A percentile compares a stretch with the other conserved stretches of the same genome.
Conservation (phyloP, 108 stramenopile species). For the Nitzschia palea region DNA sequence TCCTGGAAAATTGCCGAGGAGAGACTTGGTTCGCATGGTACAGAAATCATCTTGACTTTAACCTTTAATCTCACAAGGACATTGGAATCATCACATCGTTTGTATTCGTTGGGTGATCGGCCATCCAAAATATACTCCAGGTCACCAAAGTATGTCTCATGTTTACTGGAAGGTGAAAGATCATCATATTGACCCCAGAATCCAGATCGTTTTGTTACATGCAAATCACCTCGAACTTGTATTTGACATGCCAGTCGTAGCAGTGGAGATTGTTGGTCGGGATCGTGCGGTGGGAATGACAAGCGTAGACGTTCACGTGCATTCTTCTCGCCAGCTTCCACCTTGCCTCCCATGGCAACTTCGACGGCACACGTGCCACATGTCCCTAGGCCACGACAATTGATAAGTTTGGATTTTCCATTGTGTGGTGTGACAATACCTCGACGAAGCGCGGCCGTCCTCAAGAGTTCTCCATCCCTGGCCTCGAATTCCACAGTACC, state of each 20-base stretch:
- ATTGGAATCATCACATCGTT: no score
- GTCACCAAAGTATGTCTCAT: slow-evolving; percentile 53
- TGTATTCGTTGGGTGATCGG: no score
- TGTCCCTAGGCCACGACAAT: slow-evolving; percentile 69
- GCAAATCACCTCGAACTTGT: slow-evolving; percentile 47
- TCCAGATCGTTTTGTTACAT: slow-evolving; percentile 50
- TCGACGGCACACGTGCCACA: slow-evolving; percentile 76
- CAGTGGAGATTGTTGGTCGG: slow-evolving; percentile 15
- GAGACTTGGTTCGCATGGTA: no score
- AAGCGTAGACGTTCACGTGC: slow-evolving; percentile 46
- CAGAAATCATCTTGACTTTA: no score
- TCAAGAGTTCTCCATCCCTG: slow-evolving; percentile 49
- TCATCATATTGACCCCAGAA: slow-evolving; percentile 62
- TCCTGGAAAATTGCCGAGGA: no score
- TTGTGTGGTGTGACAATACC: slow-evolving; percentile 57
- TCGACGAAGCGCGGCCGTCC: slow-evolving; percentile 48
- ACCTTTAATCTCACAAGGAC: no score
- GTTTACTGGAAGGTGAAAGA: slow-evolving; percentile 4
- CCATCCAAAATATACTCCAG: slow-evolving; percentile 58
- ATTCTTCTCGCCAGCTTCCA: slow-evolving; percentile 42
- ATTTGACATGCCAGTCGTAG: slow-evolving; percentile 67
- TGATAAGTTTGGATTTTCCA: slow-evolving; percentile 53
- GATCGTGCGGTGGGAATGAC: slow-evolving; percentile 52
- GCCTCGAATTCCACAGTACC: slow-evolving; percentile 29
- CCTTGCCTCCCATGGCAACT: slow-evolving; percentile 23